phyloP scores from a whole-genome alignment of 176 grass and related monocot genomes.

The Hordeum marinum region DNA sequence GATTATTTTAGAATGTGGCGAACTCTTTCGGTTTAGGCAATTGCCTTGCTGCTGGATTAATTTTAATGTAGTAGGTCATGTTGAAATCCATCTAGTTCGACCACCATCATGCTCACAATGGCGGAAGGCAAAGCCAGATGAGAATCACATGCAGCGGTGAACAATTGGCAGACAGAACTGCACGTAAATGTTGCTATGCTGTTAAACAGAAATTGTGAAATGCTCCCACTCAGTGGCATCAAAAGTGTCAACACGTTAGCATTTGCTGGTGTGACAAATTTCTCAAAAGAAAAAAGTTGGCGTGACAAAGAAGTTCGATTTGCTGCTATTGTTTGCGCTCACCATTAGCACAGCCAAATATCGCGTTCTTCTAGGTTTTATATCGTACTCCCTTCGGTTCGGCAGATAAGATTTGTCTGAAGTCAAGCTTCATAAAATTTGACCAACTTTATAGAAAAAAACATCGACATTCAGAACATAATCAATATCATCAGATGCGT shows the following conservation, averaged over 20 bases:
- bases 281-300: too few species aligned
- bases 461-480: too few species aligned
- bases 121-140: too few species aligned
- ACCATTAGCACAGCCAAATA: too few species aligned
- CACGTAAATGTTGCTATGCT: background rate
- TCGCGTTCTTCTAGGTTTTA: too few species aligned
- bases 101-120: background rate
- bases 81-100: background rate
- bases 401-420: too few species aligned
- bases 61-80: background rate
- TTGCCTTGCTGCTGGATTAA: background rate
- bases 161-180: too few species aligned
- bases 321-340: background rate
- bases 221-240: background rate
- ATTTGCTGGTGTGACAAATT: background rate
- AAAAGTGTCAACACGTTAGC: background rate
- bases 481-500: too few species aligned
- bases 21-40: background rate
- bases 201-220: background rate
- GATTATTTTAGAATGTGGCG: background rate
- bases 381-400: too few species aligned
- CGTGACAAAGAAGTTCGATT: too few species aligned
- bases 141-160: background rate
- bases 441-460: too few species aligned
- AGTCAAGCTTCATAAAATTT: too few species aligned